Percentiles rank a stretch among this genome's conserved stretches.
phyloP scores from a whole-genome alignment of 495 filamentous ascomycete species.

The Penicillium dipodomyicola region DNA sequence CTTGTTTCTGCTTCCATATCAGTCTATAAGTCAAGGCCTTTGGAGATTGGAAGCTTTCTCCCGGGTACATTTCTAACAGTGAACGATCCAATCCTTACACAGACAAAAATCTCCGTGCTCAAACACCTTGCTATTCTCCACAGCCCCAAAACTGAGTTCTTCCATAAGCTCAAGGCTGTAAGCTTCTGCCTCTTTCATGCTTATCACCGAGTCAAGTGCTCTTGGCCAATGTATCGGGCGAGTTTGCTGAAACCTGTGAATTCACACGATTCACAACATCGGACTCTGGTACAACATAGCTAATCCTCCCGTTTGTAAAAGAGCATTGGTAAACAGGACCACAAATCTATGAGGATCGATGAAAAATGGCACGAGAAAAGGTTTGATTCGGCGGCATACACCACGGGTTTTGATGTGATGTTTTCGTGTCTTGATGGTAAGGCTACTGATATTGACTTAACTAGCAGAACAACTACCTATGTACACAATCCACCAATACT shows the following conservation, averaged over 20 bases:
- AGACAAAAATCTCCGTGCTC: slow-evolving; percentile 20
- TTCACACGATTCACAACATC: slow-evolving; percentile 1
- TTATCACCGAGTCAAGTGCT: slow-evolving; percentile 35
- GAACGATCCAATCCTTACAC: slow-evolving; percentile 29
- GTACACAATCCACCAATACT: not conserved
- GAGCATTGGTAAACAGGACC: slow-evolving; percentile 55
- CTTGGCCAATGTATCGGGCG: slow-evolving; percentile 17
- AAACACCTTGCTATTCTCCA: slow-evolving; percentile 19
- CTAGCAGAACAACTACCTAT: slow-evolving; percentile 15
- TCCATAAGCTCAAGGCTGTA: slow-evolving; percentile 50
- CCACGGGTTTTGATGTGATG: no score
- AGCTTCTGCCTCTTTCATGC: slow-evolving; percentile 42
- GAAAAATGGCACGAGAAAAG: slow-evolving; percentile 46
- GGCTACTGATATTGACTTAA: not conserved
- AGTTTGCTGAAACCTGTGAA: not conserved
- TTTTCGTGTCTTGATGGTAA: slow-evolving; percentile 45
- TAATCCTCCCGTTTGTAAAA: slow-evolving; percentile 49
- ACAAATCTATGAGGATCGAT: slow-evolving; percentile 53
- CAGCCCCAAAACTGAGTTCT: slow-evolving; percentile 32
- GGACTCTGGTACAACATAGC: no score
- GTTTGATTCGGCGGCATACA: no score
- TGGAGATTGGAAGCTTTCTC: not conserved
- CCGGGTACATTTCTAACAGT: not conserved
- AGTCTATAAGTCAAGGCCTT: not conserved
- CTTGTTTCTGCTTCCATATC: not conserved